phyloP scores from a whole-genome alignment of 805 yeast species.

The Candida peoriensis region DNA sequence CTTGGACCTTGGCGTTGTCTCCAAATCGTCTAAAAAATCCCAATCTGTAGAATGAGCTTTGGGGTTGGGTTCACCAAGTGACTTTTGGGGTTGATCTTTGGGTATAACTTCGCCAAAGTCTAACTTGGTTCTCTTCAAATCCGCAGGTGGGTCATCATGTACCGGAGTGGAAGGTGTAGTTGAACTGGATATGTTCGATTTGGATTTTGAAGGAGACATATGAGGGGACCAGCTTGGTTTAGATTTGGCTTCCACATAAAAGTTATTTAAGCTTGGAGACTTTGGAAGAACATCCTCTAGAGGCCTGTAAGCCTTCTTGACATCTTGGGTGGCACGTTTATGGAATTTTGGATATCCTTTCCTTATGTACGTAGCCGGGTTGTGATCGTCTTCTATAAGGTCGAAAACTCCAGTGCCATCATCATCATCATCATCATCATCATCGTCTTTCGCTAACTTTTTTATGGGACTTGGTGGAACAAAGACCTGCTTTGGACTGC shows the following conservation, averaged over 20 bases:
- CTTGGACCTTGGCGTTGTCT: constrained; percentile 3
- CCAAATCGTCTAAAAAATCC: constrained; percentile 8
- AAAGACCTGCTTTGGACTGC: not conserved
- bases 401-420: not conserved
- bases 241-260: constrained; percentile 19
- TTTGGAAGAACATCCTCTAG: too few relatives aligned
- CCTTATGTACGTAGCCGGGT: not conserved
- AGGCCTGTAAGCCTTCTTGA: too few relatives aligned
- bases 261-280: constrained; percentile 7
- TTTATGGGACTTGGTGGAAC: not conserved
- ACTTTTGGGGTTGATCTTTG: not conserved
- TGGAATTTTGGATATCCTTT: too few relatives aligned
- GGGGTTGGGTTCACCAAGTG: not conserved
- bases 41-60: constrained; percentile 1
- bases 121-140: not conserved
- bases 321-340: too few relatives aligned
- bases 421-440: not conserved
- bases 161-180: too few relatives aligned
- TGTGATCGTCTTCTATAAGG: not conserved
- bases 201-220: constrained; percentile 1
- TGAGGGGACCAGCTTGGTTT: constrained; percentile 22
- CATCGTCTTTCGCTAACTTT: not conserved
- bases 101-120: too few relatives aligned
- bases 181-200: not conserved
- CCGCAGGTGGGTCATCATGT: not conserved